Percentiles rank a stretch among this genome's conserved stretches.
Conservation (phyloP, 192 early-diverging fungal species). For the Obelidium mucronatum region DNA sequence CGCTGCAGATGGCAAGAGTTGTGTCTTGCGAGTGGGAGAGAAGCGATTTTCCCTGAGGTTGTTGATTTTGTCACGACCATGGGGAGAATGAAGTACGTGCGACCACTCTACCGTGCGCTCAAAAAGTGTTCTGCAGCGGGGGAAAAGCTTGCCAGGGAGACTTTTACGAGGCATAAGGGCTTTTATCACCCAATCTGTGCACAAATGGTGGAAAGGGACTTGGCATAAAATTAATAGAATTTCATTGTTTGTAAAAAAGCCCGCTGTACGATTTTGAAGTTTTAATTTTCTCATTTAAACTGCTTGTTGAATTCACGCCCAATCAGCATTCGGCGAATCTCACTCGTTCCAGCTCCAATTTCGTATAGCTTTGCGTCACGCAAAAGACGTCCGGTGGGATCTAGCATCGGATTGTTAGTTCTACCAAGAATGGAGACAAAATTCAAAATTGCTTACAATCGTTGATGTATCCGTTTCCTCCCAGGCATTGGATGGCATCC, state of each 20-base stretch:
- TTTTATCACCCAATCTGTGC: conserved; percentile 97
- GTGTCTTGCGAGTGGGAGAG: conserved; percentile 79
- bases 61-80: conserved; percentile 83
- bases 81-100: conserved; percentile 94
- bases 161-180: conserved; percentile 75
- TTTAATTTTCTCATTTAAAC: conserved; percentile 35
- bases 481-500: conserved; percentile 93
- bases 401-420: background rate
- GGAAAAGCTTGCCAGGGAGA: conserved; percentile 71
- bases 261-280: no score
- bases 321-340: conserved; percentile 93
- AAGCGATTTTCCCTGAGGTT: conserved; percentile 77
- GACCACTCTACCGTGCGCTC: conserved; percentile 73
- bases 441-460: conserved; percentile 61
- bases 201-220: conserved; percentile 87
- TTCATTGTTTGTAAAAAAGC: no score
- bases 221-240: conserved; percentile 53
- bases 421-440: background rate
- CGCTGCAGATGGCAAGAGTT: conserved; percentile 86
- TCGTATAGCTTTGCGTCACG: conserved; percentile 96
- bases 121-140: conserved; percentile 2
- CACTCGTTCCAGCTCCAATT: conserved; percentile 95
- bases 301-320: conserved; percentile 69
- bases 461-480: conserved; percentile 96
- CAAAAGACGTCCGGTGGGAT: conserved; percentile 79